Conservation (phyloP, 441 rosid genomes). For the Hypseocharis bilobata region DNA sequence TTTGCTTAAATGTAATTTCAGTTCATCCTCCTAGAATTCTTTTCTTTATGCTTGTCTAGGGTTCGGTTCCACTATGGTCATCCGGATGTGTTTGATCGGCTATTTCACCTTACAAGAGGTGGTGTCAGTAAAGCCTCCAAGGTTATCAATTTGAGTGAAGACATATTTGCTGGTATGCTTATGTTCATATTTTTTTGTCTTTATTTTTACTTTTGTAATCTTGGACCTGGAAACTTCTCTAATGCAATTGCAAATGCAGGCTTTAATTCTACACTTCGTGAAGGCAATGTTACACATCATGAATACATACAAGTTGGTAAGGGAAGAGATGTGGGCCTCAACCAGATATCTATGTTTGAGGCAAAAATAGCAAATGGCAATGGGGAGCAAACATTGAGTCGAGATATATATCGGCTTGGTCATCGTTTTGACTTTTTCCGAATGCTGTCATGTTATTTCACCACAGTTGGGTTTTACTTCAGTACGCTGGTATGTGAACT, state of each 20-base stretch:
- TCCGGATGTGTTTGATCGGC: slow-evolving; percentile 96
- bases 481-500: slow-evolving; percentile 65
- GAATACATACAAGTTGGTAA: slow-evolving; percentile 99
- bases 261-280: slow-evolving; percentile 94
- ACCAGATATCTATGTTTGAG: slow-evolving; percentile 98
- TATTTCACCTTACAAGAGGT: slow-evolving; percentile 94
- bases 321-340: slow-evolving; percentile 98
- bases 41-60: slow-evolving; percentile 35
- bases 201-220: background rate
- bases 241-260: slow-evolving; percentile 40
- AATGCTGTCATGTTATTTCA: slow-evolving; percentile 96
- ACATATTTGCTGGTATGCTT: slow-evolving; percentile 84
- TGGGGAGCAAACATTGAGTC: slow-evolving; percentile 95
- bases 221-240: slow-evolving; percentile 13
- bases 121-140: slow-evolving; percentile 98
- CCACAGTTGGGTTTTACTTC: slow-evolving; percentile 95
- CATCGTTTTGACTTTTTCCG: slow-evolving; percentile 97
- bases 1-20: background rate
- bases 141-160: slow-evolving; percentile 94
- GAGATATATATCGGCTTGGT: slow-evolving; percentile 93
- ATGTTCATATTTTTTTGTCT: slow-evolving; percentile 14
- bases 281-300: slow-evolving; percentile 98
- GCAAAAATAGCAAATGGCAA: slow-evolving; percentile 98
- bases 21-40: slow-evolving; percentile 3
- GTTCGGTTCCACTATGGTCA: slow-evolving; percentile 99